Evolutionary conservation across 352 stramenopile species (phyloP).

Genomic region (Pythium rhizo-oryzae): DNA sequence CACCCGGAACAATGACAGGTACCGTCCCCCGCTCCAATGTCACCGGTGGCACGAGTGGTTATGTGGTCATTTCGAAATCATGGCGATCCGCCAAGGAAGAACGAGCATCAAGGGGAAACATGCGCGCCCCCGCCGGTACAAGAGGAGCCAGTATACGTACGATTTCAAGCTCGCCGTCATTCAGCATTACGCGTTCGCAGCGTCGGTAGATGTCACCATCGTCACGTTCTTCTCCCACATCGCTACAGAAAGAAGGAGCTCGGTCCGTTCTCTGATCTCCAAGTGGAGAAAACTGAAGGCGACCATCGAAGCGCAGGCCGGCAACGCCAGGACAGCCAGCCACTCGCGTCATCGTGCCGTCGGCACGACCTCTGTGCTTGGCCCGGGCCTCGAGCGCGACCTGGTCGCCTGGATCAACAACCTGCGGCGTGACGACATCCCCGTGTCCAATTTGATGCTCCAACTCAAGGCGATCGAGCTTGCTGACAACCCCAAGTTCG

Average conservation of each 20-base stretch:
- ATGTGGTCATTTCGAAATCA: too few relatives aligned
- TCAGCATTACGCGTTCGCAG: background rate
- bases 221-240: conserved; percentile 16
- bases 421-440: conserved; percentile 9
- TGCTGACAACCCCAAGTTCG: conserved; percentile 4
- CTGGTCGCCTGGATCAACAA: conserved; percentile 20
- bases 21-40: background rate
- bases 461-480: conserved; percentile 12
- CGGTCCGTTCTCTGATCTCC: background rate
- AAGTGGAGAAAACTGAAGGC: conserved; percentile 1
- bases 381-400: background rate
- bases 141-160: conserved; percentile 19
- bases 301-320: background rate
- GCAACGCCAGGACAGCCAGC: background rate
- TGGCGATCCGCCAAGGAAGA: background rate
- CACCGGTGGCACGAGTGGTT: background rate
- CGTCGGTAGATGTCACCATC: background rate
- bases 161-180: conserved; percentile 30
- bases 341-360: background rate
- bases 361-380: background rate
- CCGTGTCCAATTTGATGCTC: conserved; percentile 16
- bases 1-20: background rate
- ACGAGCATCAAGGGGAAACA: conserved; percentile 24
- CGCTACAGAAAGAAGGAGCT: background rate
- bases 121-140: conserved; percentile 9